A percentile compares a stretch with the other conserved stretches of the same genome.
Conservation (phyloP, 345 rosid genomes). For the Gossypium longicalyx region DNA sequence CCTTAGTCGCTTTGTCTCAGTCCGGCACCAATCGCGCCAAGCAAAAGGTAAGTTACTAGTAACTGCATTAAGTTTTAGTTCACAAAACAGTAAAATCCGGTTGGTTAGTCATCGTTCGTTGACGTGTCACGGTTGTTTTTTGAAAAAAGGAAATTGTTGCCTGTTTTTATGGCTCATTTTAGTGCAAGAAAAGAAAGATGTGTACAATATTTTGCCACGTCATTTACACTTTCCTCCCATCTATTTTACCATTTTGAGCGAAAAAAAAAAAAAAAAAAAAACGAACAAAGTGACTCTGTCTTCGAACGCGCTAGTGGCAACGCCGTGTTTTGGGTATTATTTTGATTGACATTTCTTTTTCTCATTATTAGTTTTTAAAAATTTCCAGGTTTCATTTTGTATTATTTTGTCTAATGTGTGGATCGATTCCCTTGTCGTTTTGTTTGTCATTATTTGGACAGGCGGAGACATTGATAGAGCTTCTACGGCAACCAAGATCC, state of each 20-base stretch:
- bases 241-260: background rate
- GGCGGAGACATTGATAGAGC: slow-evolving; percentile 74
- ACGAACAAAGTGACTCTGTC: background rate
- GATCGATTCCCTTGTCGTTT: slow-evolving; percentile 24
- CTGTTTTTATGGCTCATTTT: slow-evolving; percentile 2
- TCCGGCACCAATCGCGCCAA: slow-evolving; percentile 85
- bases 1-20: slow-evolving; percentile 77
- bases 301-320: background rate
- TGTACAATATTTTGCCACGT: slow-evolving; percentile 34
- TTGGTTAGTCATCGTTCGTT: background rate
- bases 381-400: background rate
- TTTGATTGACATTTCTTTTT: background rate
- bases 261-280: too few species aligned
- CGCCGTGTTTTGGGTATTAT: background rate
- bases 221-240: background rate
- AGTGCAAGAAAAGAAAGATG: background rate
- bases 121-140: slow-evolving; percentile 23
- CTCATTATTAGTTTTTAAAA: background rate
- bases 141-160: background rate
- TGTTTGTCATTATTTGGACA: slow-evolving; percentile 36
- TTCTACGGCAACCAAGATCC: slow-evolving; percentile 91
- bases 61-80: background rate
- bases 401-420: slow-evolving; percentile 11
- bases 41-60: slow-evolving; percentile 47
- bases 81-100: background rate